Evolutionary conservation across 148 eudicot genomes (phyloP).

Genomic region (Simmondsia chinensis): DNA sequence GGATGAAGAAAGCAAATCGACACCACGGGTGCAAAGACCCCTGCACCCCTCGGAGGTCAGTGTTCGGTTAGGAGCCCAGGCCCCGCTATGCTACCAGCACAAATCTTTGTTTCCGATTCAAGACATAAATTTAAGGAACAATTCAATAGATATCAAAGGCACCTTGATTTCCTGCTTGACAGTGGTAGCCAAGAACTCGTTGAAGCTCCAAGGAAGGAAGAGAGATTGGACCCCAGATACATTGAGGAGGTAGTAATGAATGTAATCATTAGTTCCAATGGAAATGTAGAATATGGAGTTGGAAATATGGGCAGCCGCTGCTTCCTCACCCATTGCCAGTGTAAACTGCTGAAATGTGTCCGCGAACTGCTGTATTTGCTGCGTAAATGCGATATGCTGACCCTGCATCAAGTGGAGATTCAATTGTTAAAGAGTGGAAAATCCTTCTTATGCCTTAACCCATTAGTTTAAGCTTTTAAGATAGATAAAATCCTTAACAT

Average conservation of each 20-base stretch:
- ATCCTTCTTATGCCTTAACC: no score
- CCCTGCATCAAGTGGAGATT: no score
- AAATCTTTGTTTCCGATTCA: no score
- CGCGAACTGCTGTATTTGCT: conserved; percentile 75
- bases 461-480: no score
- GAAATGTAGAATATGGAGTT: conserved; percentile 79
- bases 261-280: conserved; percentile 84
- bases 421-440: no score
- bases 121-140: no score
- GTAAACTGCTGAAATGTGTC: conserved; percentile 74
- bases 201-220: conserved; percentile 75
- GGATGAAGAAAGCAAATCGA: no score
- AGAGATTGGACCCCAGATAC: conserved; percentile 63
- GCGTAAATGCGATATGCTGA: conserved; percentile 71
- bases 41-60: no score
- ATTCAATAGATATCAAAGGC: background rate
- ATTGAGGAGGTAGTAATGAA: conserved; percentile 85
- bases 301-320: conserved; percentile 46
- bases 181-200: conserved; percentile 52
- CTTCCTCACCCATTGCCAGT: conserved; percentile 63
- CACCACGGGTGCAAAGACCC: no score
- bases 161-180: conserved; percentile 77
- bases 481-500: no score
- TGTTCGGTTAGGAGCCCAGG: no score
- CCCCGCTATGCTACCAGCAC: no score